phyloP scores from a whole-genome alignment of 352 stramenopile genomes.

The Globisporangium ultimum region DNA sequence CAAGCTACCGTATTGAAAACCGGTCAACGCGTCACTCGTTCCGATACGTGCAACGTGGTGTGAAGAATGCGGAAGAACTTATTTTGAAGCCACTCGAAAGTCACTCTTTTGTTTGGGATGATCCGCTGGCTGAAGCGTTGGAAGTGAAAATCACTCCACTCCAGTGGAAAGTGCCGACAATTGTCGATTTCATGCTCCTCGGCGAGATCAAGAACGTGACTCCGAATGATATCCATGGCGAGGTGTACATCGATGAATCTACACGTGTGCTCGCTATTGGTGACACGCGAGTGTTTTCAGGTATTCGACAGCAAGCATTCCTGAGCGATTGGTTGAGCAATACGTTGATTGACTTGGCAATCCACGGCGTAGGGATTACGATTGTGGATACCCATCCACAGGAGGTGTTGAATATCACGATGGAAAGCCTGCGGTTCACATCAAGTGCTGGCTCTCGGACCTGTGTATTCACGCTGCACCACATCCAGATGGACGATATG shows the following conservation, averaged over 20 bases:
- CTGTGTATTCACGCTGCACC: conserved; percentile 64
- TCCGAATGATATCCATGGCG: conserved; percentile 54
- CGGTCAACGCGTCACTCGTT: conserved; percentile 69
- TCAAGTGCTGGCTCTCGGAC: conserved; percentile 46
- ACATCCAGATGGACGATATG: conserved; percentile 89
- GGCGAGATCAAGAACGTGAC: conserved; percentile 50
- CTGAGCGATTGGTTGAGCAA: conserved; percentile 75
- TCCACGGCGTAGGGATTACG: conserved; percentile 76
- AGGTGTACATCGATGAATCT: conserved; percentile 84
- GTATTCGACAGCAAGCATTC: conserved; percentile 49
- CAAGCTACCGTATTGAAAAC: conserved; percentile 85
- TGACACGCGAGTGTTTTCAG: conserved; percentile 59
- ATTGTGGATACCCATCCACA: conserved; percentile 73
- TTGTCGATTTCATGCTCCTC: conserved; percentile 78
- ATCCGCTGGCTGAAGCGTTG: conserved; percentile 51
- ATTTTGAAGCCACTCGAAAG: conserved; percentile 62
- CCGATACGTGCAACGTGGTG: conserved; percentile 64
- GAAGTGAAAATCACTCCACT: conserved; percentile 56
- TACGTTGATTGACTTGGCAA: conserved; percentile 65
- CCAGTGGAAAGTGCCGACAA: conserved; percentile 64
- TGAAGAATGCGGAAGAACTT: conserved; percentile 62
- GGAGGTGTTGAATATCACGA: conserved; percentile 84
- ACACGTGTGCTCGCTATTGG: conserved; percentile 80
- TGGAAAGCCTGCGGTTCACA: conserved; percentile 76
- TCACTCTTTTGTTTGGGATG: conserved; percentile 81